Conservation (phyloP, 345 rosid species). For the Litchi chinensis region DNA sequence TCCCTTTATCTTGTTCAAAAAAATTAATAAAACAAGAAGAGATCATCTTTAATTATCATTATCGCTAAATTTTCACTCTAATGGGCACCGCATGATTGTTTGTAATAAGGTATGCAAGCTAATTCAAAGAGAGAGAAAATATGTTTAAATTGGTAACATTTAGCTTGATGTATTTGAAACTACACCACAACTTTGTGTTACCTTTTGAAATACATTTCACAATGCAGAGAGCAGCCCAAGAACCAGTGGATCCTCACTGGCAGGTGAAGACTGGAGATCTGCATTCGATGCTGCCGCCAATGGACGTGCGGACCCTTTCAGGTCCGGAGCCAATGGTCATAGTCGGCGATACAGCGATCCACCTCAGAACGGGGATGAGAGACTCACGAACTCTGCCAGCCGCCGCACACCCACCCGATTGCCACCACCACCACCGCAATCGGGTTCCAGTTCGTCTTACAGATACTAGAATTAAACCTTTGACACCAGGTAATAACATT, state of each 20-base stretch:
- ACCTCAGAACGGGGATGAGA: constrained; percentile 71
- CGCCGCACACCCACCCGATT: constrained; percentile 77
- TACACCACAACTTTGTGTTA: not conserved
- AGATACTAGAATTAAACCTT: constrained; percentile 41
- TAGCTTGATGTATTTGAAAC: not conserved
- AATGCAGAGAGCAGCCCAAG: constrained; percentile 85
- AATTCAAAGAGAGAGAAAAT: not conserved
- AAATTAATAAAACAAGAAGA: not conserved
- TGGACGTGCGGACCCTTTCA: constrained; percentile 50
- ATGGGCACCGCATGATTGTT: not conserved
- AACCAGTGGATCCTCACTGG: constrained; percentile 42
- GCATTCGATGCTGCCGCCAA: constrained; percentile 91
- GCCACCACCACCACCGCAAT: constrained; percentile 83
- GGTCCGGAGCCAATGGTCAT: constrained; percentile 57
- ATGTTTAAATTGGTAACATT: not conserved
- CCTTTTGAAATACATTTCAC: not conserved
- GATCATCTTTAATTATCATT: not conserved
- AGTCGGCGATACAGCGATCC: constrained; percentile 75
- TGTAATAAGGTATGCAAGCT: not conserved
- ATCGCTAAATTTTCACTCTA: not conserved
- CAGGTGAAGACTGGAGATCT: constrained; percentile 95
- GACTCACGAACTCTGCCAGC: constrained; percentile 47
- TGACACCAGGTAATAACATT: constrained; percentile 15
- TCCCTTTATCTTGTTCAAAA: not conserved
- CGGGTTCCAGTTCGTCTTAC: constrained; percentile 50